A percentile compares a stretch with the other conserved stretches of the same genome.
These are phyloP conservation scores for Yamadazyma atlantica DNA, from an alignment of 1,139 yeast species.

Conservation along the genomic window DNA sequence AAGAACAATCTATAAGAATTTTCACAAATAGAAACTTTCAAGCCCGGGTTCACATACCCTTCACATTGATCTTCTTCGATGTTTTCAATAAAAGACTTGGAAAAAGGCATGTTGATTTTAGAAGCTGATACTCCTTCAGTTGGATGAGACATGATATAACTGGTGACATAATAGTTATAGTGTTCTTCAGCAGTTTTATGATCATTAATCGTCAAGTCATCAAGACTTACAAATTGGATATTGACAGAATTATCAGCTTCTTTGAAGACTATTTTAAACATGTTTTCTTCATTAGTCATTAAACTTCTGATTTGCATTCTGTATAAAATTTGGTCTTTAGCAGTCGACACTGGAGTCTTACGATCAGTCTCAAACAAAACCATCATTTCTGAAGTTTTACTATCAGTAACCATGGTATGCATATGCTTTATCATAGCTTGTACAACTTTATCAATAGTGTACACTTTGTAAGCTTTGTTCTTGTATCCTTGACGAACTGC, in stretches of 20 bases:
- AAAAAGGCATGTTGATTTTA: constrained; percentile 69
- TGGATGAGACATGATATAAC: constrained; percentile 92
- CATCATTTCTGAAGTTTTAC: constrained; percentile 80
- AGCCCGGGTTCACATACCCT: constrained; percentile 67
- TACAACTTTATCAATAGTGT: constrained; percentile 90
- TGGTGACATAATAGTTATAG: constrained; percentile 91
- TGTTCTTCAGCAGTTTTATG: constrained; percentile 72
- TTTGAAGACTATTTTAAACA: constrained; percentile 83
- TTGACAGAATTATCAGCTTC: constrained; percentile 53
- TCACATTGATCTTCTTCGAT: constrained; percentile 62
- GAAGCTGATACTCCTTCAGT: constrained; percentile 96
- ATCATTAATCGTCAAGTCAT: constrained; percentile 82
- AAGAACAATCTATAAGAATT: constrained; percentile 80
- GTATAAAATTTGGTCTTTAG: constrained; percentile 86
- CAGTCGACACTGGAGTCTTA: constrained; percentile 57
- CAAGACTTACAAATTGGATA: constrained; percentile 82
- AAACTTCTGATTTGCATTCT: constrained; percentile 84
- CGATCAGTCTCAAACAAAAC: constrained; percentile 82
- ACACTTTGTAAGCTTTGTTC: constrained; percentile 87
- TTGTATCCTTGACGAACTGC: constrained; percentile 92
- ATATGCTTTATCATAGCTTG: constrained; percentile 89
- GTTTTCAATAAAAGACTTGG: constrained; percentile 58
- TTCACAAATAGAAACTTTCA: constrained; percentile 78
- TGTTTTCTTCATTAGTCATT: constrained; percentile 82
- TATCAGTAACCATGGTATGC: constrained; percentile 75